Evolutionary conservation across 768 basidiomycete genomes (phyloP), one percentile per base, ranked within the genome.

Genomic region (Russula sp.): DNA sequence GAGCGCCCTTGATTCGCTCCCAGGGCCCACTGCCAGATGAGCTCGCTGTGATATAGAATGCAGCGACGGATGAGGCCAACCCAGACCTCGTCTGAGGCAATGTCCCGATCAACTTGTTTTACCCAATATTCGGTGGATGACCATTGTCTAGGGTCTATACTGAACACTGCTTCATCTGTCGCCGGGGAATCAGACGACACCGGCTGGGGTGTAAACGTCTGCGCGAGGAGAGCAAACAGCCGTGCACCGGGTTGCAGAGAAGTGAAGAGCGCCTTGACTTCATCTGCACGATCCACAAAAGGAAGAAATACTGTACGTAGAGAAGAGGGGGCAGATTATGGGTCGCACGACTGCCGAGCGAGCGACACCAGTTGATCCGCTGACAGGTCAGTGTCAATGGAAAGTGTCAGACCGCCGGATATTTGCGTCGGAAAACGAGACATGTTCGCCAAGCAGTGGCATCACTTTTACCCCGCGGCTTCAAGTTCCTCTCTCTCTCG

Each of bases 1-100:
- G 77, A 0, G 90, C 92, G 35, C 85, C 88, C 69, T 94, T 94
- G 70, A 95, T 77, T 61, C 92, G 83, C 73, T 95, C 92, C 94
- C 94, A n/a, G n/a, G n/a, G n/a, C n/a, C n/a, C n/a, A n/a, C n/a
- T n/a, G n/a, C n/a, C n/a, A 97, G 59, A 95, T 86, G 45, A 93
- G 83, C 70, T 95, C 93, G 14, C 86, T 88, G 66, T 86, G 87
- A 31, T 82, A 75, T 22, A 89, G 77, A 68, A 96, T 82, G 68
- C 91, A 93, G 59, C 79, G 80, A n/a, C 91, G 85, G 0, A 85
- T 82, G 10, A 82, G 81, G 69, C 80, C 78, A 51, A 87, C 83
- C 91, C 91, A 97, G 35, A 84, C 70, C 20, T 80, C 78, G 69
- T 97, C 94, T 3, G 84, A 78, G 0, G 80, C 84, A 37, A 84